phyloP scores from a whole-genome alignment of 495 filamentous ascomycete species.

The Neurospora hispaniola region DNA sequence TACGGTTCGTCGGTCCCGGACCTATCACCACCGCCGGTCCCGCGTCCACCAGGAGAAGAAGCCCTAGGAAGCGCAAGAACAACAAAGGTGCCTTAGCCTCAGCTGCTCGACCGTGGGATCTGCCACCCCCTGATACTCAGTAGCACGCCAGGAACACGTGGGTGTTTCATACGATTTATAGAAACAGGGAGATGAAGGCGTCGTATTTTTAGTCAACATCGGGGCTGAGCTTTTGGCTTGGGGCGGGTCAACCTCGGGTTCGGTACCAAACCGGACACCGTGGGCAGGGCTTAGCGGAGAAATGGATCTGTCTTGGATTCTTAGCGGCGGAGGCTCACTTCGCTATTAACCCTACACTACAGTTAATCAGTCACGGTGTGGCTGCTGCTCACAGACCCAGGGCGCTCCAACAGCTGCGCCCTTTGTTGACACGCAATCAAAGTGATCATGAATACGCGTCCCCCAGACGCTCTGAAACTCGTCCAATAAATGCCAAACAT shows the following conservation, averaged over 20 bases:
- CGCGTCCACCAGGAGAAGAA: background rate
- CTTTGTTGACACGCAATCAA: background rate
- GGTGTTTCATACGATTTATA: background rate
- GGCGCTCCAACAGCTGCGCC: background rate
- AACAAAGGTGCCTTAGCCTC: background rate
- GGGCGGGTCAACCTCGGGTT: background rate
- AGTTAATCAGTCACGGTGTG: background rate
- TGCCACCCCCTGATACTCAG: conserved; percentile 12
- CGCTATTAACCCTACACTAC: background rate
- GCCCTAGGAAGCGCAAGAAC: background rate
- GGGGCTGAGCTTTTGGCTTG: background rate
- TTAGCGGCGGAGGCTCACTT: background rate
- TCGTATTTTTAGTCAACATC: background rate
- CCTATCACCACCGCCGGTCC: background rate
- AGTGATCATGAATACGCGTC: background rate
- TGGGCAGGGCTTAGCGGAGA: background rate
- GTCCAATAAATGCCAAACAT: background rate
- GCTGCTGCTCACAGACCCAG: background rate
- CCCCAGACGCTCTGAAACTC: background rate
- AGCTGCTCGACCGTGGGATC: background rate
- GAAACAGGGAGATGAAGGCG: background rate
- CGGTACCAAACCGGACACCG: background rate
- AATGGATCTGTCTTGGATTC: background rate
- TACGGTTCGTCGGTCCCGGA: conserved; percentile 50
- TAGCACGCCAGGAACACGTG: background rate